A percentile compares a stretch with the other conserved stretches of the same genome.
Evolutionary conservation across 2,329 filamentous ascomycete genomes (phyloP).

Genomic region (Thyridium curvatum): DNA sequence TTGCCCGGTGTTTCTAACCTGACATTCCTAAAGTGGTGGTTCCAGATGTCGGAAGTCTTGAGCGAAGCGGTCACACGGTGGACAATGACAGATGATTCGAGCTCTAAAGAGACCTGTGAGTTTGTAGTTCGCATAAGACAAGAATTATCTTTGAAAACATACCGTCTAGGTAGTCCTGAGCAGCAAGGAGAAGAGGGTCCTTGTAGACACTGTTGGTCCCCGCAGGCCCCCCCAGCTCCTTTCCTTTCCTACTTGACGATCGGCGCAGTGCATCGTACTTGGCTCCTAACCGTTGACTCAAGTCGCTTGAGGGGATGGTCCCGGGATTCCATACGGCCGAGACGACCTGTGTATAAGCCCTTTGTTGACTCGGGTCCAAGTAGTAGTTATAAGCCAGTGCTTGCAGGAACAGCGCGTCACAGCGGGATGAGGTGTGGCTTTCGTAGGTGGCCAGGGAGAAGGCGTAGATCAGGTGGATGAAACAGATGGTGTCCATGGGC

Average conservation of each 20-base stretch:
- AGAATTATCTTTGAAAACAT: constrained; percentile 12
- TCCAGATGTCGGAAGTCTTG: constrained; percentile 33
- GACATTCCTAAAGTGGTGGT: constrained; percentile 30
- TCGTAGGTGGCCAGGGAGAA: constrained; percentile 39
- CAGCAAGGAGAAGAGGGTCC: constrained; percentile 28
- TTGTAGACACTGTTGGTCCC: constrained; percentile 2
- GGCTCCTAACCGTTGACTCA: constrained; percentile 19
- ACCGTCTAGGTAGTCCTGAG: constrained; percentile 47
- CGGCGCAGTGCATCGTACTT: constrained; percentile 10
- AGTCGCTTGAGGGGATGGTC: constrained; percentile 19
- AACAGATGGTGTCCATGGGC: constrained; percentile 40
- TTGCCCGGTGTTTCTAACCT: constrained; percentile 16
- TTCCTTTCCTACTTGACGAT: constrained; percentile 31
- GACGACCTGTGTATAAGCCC: constrained; percentile 36
- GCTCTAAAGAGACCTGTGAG: constrained; percentile 25
- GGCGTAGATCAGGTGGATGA: constrained; percentile 45
- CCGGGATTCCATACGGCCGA: constrained; percentile 42
- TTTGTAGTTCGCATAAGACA: neutral
- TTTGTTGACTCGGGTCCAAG: constrained; percentile 28
- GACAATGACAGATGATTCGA: constrained; percentile 37
- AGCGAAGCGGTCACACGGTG: constrained; percentile 17
- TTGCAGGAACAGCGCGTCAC: constrained; percentile 37
- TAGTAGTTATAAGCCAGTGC: constrained; percentile 35
- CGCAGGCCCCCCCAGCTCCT: constrained; percentile 23
- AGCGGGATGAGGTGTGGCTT: constrained; percentile 25